These are phyloP conservation scores for Phaeosphaeria sp. DNA, from an alignment of 2,329 filamentous ascomycete genomes.

Conservation along the genomic window DNA sequence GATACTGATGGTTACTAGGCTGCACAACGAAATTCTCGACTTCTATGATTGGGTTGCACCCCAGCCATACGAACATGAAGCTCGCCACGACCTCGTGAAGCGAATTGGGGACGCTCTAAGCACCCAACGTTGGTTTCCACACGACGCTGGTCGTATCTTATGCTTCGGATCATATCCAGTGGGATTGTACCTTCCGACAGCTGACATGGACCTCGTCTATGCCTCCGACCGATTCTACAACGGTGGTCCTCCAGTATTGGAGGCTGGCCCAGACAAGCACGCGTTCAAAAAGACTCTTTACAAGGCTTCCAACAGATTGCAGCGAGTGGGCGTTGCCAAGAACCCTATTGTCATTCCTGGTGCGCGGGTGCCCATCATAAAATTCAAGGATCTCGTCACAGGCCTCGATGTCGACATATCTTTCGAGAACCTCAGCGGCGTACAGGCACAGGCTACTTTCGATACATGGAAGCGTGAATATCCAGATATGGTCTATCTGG, in stretches of 20 bases:
- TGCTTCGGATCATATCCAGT: conserved; percentile 95
- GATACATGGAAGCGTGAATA: conserved; percentile 77
- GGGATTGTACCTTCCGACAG: conserved; percentile 74
- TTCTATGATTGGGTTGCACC: conserved; percentile 89
- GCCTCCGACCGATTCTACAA: conserved; percentile 68
- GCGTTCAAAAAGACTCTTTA: conserved; percentile 63
- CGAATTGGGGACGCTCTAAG: conserved; percentile 69
- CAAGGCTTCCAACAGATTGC: conserved; percentile 67
- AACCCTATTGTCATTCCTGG: conserved; percentile 70
- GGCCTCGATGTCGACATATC: conserved; percentile 89
- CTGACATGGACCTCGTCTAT: conserved; percentile 93
- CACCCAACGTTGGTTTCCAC: conserved; percentile 19
- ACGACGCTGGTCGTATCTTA: conserved; percentile 63
- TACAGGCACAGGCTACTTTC: conserved; percentile 82
- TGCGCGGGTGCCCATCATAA: conserved; percentile 90
- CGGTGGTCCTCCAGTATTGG: conserved; percentile 52
- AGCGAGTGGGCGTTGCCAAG: conserved; percentile 61
- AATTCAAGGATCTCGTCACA: conserved; percentile 81
- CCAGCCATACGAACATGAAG: conserved; percentile 73
- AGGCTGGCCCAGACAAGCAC: conserved; percentile 43
- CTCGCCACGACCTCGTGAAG: conserved; percentile 75
- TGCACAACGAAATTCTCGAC: conserved; percentile 89
- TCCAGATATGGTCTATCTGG: conserved; percentile 84
- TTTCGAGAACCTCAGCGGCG: conserved; percentile 87
- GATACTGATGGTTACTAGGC: conserved; percentile 52